phyloP scores from a whole-genome alignment of 768 basidiomycete genomes.

The Russula griseocarnosa region DNA sequence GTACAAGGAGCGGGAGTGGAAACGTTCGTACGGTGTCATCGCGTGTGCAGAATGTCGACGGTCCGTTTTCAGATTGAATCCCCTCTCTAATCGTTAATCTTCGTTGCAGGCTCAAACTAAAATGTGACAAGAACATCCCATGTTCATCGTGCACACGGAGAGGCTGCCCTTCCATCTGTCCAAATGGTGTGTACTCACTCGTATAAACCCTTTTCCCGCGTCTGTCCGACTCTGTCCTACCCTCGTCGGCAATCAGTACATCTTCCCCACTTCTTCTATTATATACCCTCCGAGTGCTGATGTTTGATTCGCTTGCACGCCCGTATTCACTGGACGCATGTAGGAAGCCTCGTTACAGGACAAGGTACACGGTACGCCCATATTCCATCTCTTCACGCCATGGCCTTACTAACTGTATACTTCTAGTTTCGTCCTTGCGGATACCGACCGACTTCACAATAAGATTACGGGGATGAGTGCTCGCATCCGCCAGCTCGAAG shows the following conservation, averaged over 20 bases:
- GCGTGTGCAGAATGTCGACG: conserved; percentile 29
- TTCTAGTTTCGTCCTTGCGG: conserved; percentile 63
- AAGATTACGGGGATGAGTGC: conserved; percentile 67
- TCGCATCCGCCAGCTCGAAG: conserved; percentile 67
- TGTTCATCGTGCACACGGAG: conserved; percentile 59
- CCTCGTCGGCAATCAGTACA: background rate
- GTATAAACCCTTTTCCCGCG: background rate
- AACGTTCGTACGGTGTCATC: conserved; percentile 28
- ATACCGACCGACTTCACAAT: conserved; percentile 63
- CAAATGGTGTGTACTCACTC: conserved; percentile 45
- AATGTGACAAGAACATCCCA: conserved; percentile 68
- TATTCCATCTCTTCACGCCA: background rate
- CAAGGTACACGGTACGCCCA: conserved; percentile 65
- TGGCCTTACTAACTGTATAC: background rate
- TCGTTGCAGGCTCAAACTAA: conserved; percentile 53
- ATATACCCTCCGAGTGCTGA: too few species aligned
- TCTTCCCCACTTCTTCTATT: background rate
- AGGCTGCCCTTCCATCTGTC: conserved; percentile 75
- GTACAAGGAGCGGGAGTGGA: conserved; percentile 27
- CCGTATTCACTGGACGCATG: background rate
- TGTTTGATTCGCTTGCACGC: background rate
- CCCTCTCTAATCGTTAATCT: background rate
- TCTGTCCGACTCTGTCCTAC: background rate
- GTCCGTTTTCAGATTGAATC: conserved; percentile 4
- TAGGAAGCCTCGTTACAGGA: conserved; percentile 65